These are phyloP conservation scores for Cinnamomum micranthum DNA, from an alignment of 164 flowering plant genomes.

Conservation along the genomic window DNA sequence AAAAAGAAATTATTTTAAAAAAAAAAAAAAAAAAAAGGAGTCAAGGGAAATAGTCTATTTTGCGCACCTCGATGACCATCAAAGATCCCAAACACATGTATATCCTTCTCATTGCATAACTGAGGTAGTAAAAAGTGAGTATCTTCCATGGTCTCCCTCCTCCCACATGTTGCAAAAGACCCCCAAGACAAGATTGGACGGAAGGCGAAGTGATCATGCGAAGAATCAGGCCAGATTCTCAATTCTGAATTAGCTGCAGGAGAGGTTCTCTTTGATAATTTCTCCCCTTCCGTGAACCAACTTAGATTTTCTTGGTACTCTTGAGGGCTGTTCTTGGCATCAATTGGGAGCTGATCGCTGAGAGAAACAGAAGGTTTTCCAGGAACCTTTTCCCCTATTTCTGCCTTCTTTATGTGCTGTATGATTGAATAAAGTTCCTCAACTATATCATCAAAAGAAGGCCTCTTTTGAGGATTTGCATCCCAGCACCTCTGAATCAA, in stretches of 20 bases:
- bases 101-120: constrained; percentile 46
- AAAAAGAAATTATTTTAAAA: too few relatives aligned
- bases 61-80: constrained; percentile 94
- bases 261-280: constrained; percentile 26
- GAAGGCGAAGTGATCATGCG: constrained; percentile 32
- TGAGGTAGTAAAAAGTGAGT: constrained; percentile 79
- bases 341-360: constrained; percentile 20
- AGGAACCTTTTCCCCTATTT: constrained; percentile 17
- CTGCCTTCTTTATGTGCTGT: constrained; percentile 20
- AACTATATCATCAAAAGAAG: constrained; percentile 68
- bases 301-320: constrained; percentile 41
- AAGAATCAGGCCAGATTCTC: constrained; percentile 31
- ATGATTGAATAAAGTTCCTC: constrained; percentile 46
- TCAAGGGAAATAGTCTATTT: not conserved
- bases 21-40: too few relatives aligned
- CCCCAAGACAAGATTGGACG: constrained; percentile 77
- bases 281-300: constrained; percentile 71
- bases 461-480: constrained; percentile 60
- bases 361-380: constrained; percentile 18
- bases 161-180: constrained; percentile 85
- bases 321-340: constrained; percentile 16
- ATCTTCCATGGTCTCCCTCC: constrained; percentile 95
- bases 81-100: constrained; percentile 81
- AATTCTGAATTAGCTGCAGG: constrained; percentile 18
- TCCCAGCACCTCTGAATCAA: constrained; percentile 87